These are phyloP conservation scores for Lantana camara DNA, from an alignment of 257 asterid genomes.

Conservation along the genomic window DNA sequence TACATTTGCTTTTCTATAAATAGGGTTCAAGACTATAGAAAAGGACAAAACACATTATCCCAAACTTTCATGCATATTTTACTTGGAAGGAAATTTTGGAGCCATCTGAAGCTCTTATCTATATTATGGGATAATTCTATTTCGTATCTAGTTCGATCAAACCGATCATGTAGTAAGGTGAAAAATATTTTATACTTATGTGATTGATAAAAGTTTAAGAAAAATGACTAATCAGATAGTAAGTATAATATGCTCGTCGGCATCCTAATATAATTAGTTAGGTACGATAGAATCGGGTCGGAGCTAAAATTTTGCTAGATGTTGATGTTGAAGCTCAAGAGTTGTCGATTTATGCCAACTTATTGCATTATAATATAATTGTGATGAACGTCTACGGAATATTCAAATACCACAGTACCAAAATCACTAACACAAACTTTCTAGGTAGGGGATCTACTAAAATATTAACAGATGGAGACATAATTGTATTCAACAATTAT, in stretches of 20 bases:
- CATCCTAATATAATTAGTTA: too few species aligned
- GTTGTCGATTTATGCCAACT: slow-evolving; percentile 3
- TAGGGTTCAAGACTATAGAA: slow-evolving; percentile 16
- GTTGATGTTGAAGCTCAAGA: background rate
- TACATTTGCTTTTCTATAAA: slow-evolving; percentile 17
- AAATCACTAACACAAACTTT: background rate
- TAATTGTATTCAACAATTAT: slow-evolving; percentile 29
- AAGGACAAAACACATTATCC: slow-evolving; percentile 29
- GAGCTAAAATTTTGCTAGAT: too few species aligned
- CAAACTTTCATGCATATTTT: background rate
- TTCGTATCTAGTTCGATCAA: too few species aligned
- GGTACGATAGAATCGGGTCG: too few species aligned
- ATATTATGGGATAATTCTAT: slow-evolving; percentile 20
- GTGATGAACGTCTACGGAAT: slow-evolving; percentile 40
- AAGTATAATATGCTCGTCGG: too few species aligned
- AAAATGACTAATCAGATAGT: too few species aligned
- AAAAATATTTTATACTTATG: too few species aligned
- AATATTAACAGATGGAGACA: slow-evolving; percentile 24
- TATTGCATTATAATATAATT: slow-evolving; percentile 9
- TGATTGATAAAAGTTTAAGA: too few species aligned
- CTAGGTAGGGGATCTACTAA: background rate
- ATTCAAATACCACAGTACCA: slow-evolving; percentile 19
- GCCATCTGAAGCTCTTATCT: slow-evolving; percentile 3
- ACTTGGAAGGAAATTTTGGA: slow-evolving; percentile 35
- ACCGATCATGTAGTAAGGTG: too few species aligned